A percentile compares a stretch with the other conserved stretches of the same genome.
These are phyloP conservation scores for Cercospora sp. DNA, from an alignment of 2,329 filamentous ascomycete species.

Conservation along the genomic window DNA sequence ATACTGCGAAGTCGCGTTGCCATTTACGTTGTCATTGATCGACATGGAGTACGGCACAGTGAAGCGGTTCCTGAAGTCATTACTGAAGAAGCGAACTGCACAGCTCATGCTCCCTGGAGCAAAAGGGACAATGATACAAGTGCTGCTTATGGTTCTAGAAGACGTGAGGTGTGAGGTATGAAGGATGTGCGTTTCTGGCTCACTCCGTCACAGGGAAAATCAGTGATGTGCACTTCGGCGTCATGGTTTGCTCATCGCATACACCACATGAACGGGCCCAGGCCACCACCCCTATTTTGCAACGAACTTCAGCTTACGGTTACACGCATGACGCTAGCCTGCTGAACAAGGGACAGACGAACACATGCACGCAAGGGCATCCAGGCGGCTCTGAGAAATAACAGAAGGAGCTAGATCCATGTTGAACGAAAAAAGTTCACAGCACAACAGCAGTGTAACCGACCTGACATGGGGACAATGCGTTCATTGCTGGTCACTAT, in stretches of 20 bases:
- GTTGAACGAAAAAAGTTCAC: neutral
- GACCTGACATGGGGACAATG: neutral
- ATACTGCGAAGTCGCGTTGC: neutral
- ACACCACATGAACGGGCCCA: neutral
- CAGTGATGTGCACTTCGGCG: neutral
- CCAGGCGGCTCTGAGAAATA: neutral
- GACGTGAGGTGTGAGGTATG: neutral
- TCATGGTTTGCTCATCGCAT: constrained; percentile 1
- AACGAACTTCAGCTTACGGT: neutral
- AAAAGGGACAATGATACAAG: neutral
- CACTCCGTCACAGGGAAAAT: constrained; percentile 1
- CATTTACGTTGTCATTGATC: neutral
- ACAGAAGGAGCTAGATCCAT: neutral
- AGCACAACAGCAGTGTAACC: neutral
- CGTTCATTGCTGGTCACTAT: neutral
- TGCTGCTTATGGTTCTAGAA: neutral
- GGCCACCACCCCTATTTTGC: neutral
- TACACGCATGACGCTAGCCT: neutral
- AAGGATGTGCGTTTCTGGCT: neutral
- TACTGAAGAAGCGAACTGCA: neutral
- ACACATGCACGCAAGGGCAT: neutral
- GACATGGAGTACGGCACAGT: neutral
- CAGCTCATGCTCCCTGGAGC: too few species aligned
- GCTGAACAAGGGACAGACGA: neutral
- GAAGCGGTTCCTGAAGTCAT: neutral